Conservation (phyloP, 1,139 yeast genomes). For the Pichia sp. region DNA sequence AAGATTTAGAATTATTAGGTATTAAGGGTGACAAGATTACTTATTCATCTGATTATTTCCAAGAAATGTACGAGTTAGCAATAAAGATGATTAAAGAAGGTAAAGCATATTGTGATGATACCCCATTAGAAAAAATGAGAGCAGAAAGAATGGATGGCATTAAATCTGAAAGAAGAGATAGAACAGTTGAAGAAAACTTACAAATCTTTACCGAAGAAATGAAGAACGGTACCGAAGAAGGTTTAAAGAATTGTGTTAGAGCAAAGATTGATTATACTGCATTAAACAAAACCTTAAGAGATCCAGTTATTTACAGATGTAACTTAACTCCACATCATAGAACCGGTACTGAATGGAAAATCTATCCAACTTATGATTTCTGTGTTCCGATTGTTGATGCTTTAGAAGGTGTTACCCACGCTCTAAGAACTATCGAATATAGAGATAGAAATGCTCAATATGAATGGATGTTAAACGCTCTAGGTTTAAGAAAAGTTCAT, state of each 20-base stretch:
- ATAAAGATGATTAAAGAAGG: slow-evolving; percentile 85
- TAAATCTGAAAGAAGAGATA: slow-evolving; percentile 82
- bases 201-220: slow-evolving; percentile 78
- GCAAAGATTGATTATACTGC: slow-evolving; percentile 91
- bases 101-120: slow-evolving; percentile 94
- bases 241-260: slow-evolving; percentile 83
- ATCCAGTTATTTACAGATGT: slow-evolving; percentile 95
- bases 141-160: slow-evolving; percentile 97
- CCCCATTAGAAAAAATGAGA: slow-evolving; percentile 90
- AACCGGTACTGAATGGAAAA: slow-evolving; percentile 86
- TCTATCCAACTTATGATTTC: slow-evolving; percentile 97
- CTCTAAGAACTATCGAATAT: slow-evolving; percentile 94
- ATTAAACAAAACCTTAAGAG: slow-evolving; percentile 89
- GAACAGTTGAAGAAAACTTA: slow-evolving; percentile 86
- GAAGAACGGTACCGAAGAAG: slow-evolving; percentile 89
- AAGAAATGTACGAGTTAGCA: slow-evolving; percentile 81
- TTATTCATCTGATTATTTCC: slow-evolving; percentile 88
- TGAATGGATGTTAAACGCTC: slow-evolving; percentile 85
- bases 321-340: slow-evolving; percentile 96
- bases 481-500: slow-evolving; percentile 81
- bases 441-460: slow-evolving; percentile 97
- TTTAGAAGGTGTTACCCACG: slow-evolving; percentile 93
- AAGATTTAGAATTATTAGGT: slow-evolving; percentile 82
- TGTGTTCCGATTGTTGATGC: slow-evolving; percentile 96
- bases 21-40: slow-evolving; percentile 84